Base-by-base conservation (phyloP, 2,329 filamentous ascomycete species). In the Monilinia vaccinii-corymbosi region DNA sequence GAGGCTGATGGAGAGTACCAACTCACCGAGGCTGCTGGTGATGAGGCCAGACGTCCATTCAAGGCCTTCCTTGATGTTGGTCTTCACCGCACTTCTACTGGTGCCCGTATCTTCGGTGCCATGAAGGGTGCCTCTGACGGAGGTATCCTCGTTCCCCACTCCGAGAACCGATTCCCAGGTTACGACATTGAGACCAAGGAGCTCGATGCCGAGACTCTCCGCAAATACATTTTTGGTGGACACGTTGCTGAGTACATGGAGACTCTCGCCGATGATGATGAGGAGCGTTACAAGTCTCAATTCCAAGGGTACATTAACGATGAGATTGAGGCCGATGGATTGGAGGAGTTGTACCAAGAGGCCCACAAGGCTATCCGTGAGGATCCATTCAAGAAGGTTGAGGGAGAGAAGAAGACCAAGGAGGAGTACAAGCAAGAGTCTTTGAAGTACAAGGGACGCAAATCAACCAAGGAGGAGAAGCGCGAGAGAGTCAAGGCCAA, bases 191-290 rank as follows among this genome's bases (percentile, higher is more conserved):
- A 99, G 83, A 80, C 81, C 78, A 92, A 99, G 88, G 93, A 97
- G 85, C 90, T 99, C 73, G 94, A 99, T 73, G 85, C 91, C 73
- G 94, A 99, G 78, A 88, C 85, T 70, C 90, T 99, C 76, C 91
- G 93, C 85, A 96, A 92, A 84, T 99, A 99, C 88, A 99, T 99
- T 84, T 93, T 90, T 79, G 94, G 84, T 75, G 93, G 94, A 65
- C 94, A 99, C 86, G 90, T 99, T 68, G 92, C 93, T 71, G 94
- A 99, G 86, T 99, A 99, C 87, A 99, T 99, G 94, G 94, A 99
- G 88, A 94, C 88, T 62, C 89, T 99, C 68, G 94, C 94, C 79
- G 94, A 99, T 73, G 94, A 99, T 76, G 94, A 99, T 75, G 94
- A 99, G 89, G 94, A 99, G 86, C 92, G 94, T 76, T 99, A 91